These are phyloP conservation scores for Grosmannia huntii DNA, from an alignment of 2,329 filamentous ascomycete genomes.

Conservation along the genomic window DNA sequence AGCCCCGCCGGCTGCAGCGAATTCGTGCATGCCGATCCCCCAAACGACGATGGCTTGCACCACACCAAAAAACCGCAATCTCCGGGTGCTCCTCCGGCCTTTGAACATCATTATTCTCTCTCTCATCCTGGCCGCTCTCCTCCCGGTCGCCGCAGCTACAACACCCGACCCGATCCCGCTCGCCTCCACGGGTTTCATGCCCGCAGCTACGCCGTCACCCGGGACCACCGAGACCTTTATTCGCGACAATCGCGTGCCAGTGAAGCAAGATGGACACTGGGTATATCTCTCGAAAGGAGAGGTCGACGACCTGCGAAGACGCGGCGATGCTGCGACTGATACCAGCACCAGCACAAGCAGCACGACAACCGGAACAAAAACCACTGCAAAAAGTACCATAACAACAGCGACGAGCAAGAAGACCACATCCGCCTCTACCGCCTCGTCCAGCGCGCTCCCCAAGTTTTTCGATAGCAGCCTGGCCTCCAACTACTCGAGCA, in stretches of 20 bases:
- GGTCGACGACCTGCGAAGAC: slow-evolving; percentile 13
- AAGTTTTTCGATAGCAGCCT: slow-evolving; percentile 55
- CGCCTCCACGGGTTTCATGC: slow-evolving; percentile 1
- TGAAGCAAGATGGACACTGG: slow-evolving; percentile 23
- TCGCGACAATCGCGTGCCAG: slow-evolving; percentile 23
- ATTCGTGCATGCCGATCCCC: slow-evolving; percentile 3
- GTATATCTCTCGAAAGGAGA: slow-evolving; percentile 23
- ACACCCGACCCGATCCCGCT: slow-evolving; percentile 4
- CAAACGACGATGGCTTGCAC: neutral
- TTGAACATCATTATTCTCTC: slow-evolving; percentile 10
- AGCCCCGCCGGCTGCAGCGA: slow-evolving; percentile 1
- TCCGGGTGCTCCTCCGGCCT: slow-evolving; percentile 13
- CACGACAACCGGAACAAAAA: neutral
- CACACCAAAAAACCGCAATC: neutral
- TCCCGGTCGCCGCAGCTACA: slow-evolving; percentile 12
- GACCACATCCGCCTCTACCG: slow-evolving; percentile 16
- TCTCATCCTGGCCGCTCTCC: slow-evolving; percentile 12
- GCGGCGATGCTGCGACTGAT: neutral
- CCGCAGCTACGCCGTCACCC: slow-evolving; percentile 10
- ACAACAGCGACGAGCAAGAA: slow-evolving; percentile 11
- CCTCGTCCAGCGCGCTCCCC: slow-evolving; percentile 34
- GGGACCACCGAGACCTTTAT: slow-evolving; percentile 19
- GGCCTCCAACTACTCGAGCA: slow-evolving; percentile 45
- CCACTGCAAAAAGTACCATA: slow-evolving; percentile 2
- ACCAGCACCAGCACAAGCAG: slow-evolving; percentile 6